Evolutionary conservation across 768 basidiomycete species (phyloP), one percentile per base, ranked within the genome.

Genomic region (Lentinula guzmanii): DNA sequence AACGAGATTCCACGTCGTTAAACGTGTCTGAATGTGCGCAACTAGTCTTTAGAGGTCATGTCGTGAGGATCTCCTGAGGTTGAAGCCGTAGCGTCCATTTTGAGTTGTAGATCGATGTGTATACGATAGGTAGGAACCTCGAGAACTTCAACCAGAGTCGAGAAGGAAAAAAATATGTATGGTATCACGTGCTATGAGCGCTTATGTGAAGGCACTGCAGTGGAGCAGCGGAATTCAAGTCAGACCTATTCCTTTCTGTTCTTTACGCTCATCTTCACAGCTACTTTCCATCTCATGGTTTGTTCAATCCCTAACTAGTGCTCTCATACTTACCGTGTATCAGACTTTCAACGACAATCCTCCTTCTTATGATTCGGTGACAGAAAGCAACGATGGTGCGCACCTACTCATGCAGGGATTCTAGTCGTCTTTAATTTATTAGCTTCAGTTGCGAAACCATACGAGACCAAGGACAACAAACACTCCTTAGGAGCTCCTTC

Each of bases 1-100:
- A 77, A 68, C 66, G 61, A 70, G 55, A 52, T 65, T 53, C 53
- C 50, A 63, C 54, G 71, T 64, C 64, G 64, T 68, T 62, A 65
- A 66, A 65, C 63, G 54, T 68, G 64, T 70, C 64, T 62, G 65
- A 68, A 72, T 66, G 66, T 70, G 79, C 80, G 85, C 81, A 82
- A 89, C 91, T 93, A 93, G 83, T 93, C 91, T 80, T 81, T 83
- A 28, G 91, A 93, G 54, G 91, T 93, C 91, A 93, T 90, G 65
- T 82, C 78, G 42, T 77, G 77, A 15, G 62, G 55, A 52, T 31
- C 57, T 28, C 39, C 21, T 34, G 65, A 63, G 34, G 58, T 39
- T 53, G 58, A 59, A 21, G 34, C 34, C 10, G 55, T 51, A 31
- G 54, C 42, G 31, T 57, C 66, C 66, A 71, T 56, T 42, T 43